Evolutionary conservation across 257 asterid species (phyloP).

Genomic region (Nicotiana attenuata): DNA sequence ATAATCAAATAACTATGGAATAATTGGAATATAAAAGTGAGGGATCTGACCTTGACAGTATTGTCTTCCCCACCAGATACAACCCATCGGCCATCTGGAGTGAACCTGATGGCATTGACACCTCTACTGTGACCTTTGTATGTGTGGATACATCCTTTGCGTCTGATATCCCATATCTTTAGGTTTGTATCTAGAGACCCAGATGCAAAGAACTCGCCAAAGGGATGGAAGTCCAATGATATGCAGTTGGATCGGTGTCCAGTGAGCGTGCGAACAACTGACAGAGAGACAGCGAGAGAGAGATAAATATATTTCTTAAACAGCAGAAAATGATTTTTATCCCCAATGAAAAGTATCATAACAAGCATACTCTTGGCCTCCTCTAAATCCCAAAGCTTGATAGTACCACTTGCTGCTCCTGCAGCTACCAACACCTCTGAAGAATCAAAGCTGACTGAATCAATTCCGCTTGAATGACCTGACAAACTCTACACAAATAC

Average conservation of each 20-base stretch:
- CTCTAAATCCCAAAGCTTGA: slow-evolving; percentile 99
- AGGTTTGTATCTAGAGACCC: slow-evolving; percentile 96
- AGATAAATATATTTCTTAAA: neutral
- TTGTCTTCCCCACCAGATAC: slow-evolving; percentile 99
- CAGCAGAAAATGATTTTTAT: neutral
- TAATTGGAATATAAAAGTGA: slow-evolving; percentile 10
- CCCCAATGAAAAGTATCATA: slow-evolving; percentile 6
- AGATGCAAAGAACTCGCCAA: slow-evolving; percentile 98
- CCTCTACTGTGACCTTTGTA: slow-evolving; percentile 99
- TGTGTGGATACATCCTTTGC: slow-evolving; percentile 96
- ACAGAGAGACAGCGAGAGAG: neutral
- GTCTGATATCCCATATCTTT: slow-evolving; percentile 96
- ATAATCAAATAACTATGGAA: neutral
- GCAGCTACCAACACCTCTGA: slow-evolving; percentile 97
- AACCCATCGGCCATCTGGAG: slow-evolving; percentile 99
- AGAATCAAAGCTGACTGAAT: slow-evolving; percentile 96
- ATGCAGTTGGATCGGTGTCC: slow-evolving; percentile 99
- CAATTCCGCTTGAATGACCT: slow-evolving; percentile 98
- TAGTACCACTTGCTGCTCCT: slow-evolving; percentile 98
- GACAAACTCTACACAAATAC: slow-evolving; percentile 74
- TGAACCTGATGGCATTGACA: slow-evolving; percentile 84
- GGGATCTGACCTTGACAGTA: slow-evolving; percentile 75
- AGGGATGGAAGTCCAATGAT: slow-evolving; percentile 96
- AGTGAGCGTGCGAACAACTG: slow-evolving; percentile 92
- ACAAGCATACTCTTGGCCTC: slow-evolving; percentile 87